Evolutionary conservation across 108 stramenopile genomes (phyloP).

Genomic region (Hondaea fermentalgiana): DNA sequence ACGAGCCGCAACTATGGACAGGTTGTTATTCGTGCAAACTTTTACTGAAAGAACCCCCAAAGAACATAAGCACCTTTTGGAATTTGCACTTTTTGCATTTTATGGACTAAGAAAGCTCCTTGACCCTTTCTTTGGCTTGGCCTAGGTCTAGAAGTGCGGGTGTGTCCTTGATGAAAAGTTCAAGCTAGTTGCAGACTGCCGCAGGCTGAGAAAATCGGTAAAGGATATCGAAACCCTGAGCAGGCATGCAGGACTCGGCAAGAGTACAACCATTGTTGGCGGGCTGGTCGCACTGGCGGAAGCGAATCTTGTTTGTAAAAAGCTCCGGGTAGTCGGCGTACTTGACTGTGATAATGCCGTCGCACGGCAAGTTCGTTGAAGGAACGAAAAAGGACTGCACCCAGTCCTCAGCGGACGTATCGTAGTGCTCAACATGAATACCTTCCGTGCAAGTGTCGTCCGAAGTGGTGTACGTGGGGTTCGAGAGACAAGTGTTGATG

Average conservation of each 20-base stretch:
- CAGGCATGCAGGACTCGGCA: not conserved
- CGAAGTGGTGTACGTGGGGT: not conserved
- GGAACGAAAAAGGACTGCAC: not conserved
- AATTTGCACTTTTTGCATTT: too few relatives aligned
- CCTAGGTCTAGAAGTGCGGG: not conserved
- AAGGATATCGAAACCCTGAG: not conserved
- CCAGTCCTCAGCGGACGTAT: not conserved
- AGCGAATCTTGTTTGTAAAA: not conserved
- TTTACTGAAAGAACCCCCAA: not conserved
- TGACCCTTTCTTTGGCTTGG: not conserved
- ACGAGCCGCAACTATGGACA: not conserved
- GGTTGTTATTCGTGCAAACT: not conserved
- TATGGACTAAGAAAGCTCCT: not conserved
- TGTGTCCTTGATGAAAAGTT: not conserved
- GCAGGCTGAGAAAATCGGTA: not conserved
- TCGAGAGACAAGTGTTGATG: not conserved
- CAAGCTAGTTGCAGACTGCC: not conserved
- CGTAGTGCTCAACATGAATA: slow-evolving; percentile 3
- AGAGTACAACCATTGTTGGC: not conserved
- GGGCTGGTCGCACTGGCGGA: not conserved
- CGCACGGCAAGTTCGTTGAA: not conserved
- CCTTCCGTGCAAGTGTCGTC: not conserved
- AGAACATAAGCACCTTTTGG: not conserved
- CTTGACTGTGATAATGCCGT: not conserved
- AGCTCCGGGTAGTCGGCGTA: not conserved